A percentile compares a stretch with the other conserved stretches of the same genome.
These are phyloP conservation scores for Phaseolus coccineus DNA, from an alignment of 331 rosid species.

Conservation along the genomic window DNA sequence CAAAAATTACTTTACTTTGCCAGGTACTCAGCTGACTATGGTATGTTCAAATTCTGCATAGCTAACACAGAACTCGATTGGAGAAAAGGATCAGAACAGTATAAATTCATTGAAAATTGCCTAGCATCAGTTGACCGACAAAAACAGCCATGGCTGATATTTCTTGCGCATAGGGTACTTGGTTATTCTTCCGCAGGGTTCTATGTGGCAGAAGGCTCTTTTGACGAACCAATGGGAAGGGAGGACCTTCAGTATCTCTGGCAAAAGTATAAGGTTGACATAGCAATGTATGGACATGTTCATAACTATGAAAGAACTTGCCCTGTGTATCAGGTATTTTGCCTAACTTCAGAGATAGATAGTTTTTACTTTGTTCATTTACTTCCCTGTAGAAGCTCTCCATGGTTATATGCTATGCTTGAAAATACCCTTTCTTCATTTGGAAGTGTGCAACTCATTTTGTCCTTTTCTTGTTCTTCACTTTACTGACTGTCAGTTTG, in stretches of 20 bases:
- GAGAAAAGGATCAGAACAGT: conserved; percentile 92
- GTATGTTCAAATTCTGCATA: conserved; percentile 94
- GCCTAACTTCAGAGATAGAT: conserved; percentile 5
- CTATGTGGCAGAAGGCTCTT: conserved; percentile 88
- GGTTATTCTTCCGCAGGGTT: conserved; percentile 83
- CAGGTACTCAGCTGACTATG: conserved; percentile 86
- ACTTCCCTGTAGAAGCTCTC: background rate
- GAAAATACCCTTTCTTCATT: conserved; percentile 22
- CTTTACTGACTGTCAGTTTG: conserved; percentile 6
- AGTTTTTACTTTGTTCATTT: conserved; percentile 3
- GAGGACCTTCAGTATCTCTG: conserved; percentile 91
- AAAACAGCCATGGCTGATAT: conserved; percentile 96
- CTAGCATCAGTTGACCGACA: conserved; percentile 85
- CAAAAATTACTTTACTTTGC: conserved; percentile 34
- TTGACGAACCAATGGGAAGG: conserved; percentile 98
- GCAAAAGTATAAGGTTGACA: conserved; percentile 95
- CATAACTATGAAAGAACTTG: conserved; percentile 97
- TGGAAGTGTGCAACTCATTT: background rate
- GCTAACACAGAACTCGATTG: conserved; percentile 93
- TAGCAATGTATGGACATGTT: conserved; percentile 93
- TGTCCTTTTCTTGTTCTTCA: background rate
- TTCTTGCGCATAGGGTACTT: conserved; percentile 92
- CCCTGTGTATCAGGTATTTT: conserved; percentile 83
- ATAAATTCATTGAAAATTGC: conserved; percentile 84
- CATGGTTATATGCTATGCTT: background rate